Base-by-base conservation (phyloP, 768 basidiomycete species). In the Tylopilus felleus region DNA sequence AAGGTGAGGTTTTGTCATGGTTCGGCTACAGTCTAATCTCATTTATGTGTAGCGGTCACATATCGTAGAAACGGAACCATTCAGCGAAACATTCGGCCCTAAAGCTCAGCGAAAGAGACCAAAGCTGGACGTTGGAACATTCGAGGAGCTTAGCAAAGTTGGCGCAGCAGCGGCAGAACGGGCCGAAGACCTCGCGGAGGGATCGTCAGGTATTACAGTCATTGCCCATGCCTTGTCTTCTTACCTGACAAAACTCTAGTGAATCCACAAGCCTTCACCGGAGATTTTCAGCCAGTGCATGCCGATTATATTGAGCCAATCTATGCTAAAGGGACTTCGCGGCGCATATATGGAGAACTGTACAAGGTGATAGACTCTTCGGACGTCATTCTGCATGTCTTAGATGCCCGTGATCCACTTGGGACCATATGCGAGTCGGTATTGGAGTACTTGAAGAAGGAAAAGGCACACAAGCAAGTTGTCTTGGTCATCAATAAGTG, bases 361-460 rank as follows among this genome's bases (percentile, higher is more conserved):
- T 98, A 99, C 81, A 99, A 99, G 72, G 96, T 99, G 60, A 93
- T 99, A 66, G 97, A 99, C 70, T 99, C 96, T 3, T 96, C 93
- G 8, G 96, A 99, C 66, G 93, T 98, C 39, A 81, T 99, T 53
- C 80, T 99, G 31, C 96, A 99, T 67, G 83, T 99, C 47, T 76
- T 99, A 56, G 96, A 99, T 71, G 95, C 96, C 17, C 83, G 96
- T 40, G 96, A 98, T 70, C 96, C 96, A 1, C 69, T 97, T 46
- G 97, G 97, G 4, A 98, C 97, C 27, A 80, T 96, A 67, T 99
- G 96, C 73, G 87, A 94, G 67, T 93, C 90, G 13, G 90, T 97
- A 14, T 80, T 98, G 47, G 92, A 94, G 57, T 97, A 88, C 63
- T 79, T 99, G 64, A 84, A 83, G 65, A 98, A 97, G 72, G 96